Evolutionary conservation across 192 early-diverging fungal genomes (phyloP).

Genomic region (Ambispora gerdemannii): DNA sequence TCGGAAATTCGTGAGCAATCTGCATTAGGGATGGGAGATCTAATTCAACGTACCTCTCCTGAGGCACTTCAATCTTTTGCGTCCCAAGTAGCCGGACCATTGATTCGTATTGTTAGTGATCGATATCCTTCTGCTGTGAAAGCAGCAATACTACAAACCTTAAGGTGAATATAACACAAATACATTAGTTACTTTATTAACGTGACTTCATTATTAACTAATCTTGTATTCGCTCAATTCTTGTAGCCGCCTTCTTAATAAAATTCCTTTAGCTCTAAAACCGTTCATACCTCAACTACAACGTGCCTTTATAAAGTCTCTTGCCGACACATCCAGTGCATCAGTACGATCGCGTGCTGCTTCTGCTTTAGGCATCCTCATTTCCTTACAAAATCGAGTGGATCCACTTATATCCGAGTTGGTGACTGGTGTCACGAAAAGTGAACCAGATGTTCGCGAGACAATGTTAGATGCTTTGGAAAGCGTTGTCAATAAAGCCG

Average conservation of each 20-base stretch:
- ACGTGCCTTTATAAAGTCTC: constrained; percentile 90
- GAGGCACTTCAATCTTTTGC: constrained; percentile 84
- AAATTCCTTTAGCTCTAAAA: constrained; percentile 85
- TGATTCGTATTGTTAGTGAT: constrained; percentile 97
- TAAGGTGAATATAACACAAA: constrained; percentile 50
- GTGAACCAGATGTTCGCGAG: constrained; percentile 56
- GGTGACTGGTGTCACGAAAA: constrained; percentile 60
- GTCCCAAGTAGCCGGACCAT: constrained; percentile 92
- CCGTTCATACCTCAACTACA: constrained; percentile 98
- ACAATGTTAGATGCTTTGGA: constrained; percentile 74
- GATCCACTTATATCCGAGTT: constrained; percentile 79
- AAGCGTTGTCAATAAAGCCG: constrained; percentile 62
- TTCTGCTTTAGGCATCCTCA: constrained; percentile 67
- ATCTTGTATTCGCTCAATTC: too few species aligned
- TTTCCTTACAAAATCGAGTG: constrained; percentile 68
- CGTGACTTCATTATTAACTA: too few species aligned
- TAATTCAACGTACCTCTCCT: constrained; percentile 67
- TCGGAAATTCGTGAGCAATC: constrained; percentile 82
- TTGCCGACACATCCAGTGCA: constrained; percentile 70
- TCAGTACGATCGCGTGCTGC: constrained; percentile 79
- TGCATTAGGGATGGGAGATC: constrained; percentile 79
- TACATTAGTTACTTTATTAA: too few species aligned
- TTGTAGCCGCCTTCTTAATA: constrained; percentile 65
- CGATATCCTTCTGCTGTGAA: constrained; percentile 89
- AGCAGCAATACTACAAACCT: constrained; percentile 84